Base-by-base conservation (phyloP, 2,329 filamentous ascomycete genomes). In the Aspergillus fischeri region DNA sequence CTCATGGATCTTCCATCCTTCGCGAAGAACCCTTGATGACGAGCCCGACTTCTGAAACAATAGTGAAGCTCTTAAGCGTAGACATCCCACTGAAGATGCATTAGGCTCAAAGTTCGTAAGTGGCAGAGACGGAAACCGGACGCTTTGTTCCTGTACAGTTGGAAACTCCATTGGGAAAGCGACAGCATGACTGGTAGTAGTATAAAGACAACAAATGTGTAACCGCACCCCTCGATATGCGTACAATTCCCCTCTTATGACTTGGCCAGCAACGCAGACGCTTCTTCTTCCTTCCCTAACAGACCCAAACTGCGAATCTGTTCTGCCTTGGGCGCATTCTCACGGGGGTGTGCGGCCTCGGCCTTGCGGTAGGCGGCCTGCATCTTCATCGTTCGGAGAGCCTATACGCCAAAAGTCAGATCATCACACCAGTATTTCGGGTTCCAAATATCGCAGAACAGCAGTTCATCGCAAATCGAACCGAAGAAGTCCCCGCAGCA, bases 241-340 rank as follows among this genome's bases (percentile, higher is more conserved):
- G 54, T 52, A 59, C 60, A 56, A 56, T 47, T 55, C 51, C 53
- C 58, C 48, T 41, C 56, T 65, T 58, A 70, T 54, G 58, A 61
- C 59, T 67, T 64, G 45, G 61, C 70, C 62, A 81, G 59, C 49
- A 80, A 81, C 71, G 83, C 82, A 72, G 87, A 85, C 55, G 87
- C 85, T 66, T 94, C 90, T 67, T 95, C 90, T 65, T 94, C 88
- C 75, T 91, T 91, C 70, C 88, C 87, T 67, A 97, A 71, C 64
- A 97, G 76, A 48, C 93, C 93, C 61, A 97, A 75, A 74, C 89
- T 92, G 75, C 91, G 83, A 81, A 97, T 95, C 80, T 94, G 86
- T 59, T 90, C 91, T 4, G 90, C 89, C 62, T 85, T 92, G 59
- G 91, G 91, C 57, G 86, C 88, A 70, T 91, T 87, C 72, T 94